Base-by-base conservation (phyloP, 352 stramenopile species). In the Phytophthora melonis region DNA sequence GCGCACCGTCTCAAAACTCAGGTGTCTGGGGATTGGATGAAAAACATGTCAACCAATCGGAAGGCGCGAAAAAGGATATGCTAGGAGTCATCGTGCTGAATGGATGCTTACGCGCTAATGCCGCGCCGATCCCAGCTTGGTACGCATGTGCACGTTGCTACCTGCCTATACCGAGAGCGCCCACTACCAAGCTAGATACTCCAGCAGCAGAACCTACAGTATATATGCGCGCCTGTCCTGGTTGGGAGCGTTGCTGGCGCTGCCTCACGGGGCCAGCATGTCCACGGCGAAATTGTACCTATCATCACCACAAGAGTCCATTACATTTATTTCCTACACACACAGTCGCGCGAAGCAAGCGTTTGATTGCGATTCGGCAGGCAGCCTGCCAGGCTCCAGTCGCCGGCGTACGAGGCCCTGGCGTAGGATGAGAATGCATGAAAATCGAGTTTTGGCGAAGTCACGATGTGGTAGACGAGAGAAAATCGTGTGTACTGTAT, bases 11-110 rank as follows among this genome's bases (percentile, higher is more conserved):
- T 73, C 66, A 73, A 58, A n/a, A 27, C 5, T 13, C 47, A 50
- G 43, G 14, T 2, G 36, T 18, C 43, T 43, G 23, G 10, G 45
- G 18, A 71, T 66, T 47, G 39, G 57, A 27, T 5, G n/a, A 49
- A 43, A 63, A 6, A 2, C 1, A 1, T 43, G 57, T 54, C 43
- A 16, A 7, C 64, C 23, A 70, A 70, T 70, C 27, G 23, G 25
- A 3, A 16, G 18, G 18, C 43, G 52, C 11, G 45, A 47, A 68
- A 47, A 68, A 68, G 43, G 66, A 69, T 74, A 53, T 74, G 67
- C 61, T 49, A 43, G 60, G 67, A 74, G 47, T 70, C 67, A 74
- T 69, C 58, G 43, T 21, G 10, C 27, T 64, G 43, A 54, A 19
- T 58, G n/a, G 32, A 54, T 52, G 58, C 50, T 70, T 74, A 68